Conservation (phyloP, 305 asterid species). For the Fraxinus baroniana region DNA sequence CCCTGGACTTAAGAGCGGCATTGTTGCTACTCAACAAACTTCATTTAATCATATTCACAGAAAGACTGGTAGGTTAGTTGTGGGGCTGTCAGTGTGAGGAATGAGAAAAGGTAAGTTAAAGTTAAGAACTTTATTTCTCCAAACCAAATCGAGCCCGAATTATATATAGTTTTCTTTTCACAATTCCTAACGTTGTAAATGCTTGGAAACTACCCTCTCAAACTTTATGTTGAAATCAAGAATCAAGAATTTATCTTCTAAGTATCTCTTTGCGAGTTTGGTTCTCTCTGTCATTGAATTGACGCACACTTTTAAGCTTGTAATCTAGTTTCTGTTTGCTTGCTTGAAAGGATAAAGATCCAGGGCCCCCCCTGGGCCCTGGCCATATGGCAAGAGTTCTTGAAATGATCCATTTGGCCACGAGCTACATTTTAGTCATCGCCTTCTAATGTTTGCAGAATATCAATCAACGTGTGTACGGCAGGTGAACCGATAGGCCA, state of each 20-base stretch:
- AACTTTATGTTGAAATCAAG: not conserved
- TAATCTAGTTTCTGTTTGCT: constrained; percentile 10
- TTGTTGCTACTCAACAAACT: not conserved
- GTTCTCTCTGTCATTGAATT: not conserved
- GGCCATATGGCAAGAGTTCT: not conserved
- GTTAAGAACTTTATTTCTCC: not conserved
- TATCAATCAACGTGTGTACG: constrained; percentile 19
- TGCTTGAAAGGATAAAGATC: not conserved
- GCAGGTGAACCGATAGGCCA: constrained; percentile 16
- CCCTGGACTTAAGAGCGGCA: not conserved
- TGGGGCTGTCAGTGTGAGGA: not conserved
- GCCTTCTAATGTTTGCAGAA: not conserved
- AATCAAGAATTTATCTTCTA: not conserved
- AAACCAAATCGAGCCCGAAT: not conserved
- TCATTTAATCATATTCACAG: not conserved
- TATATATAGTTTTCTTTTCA: not conserved
- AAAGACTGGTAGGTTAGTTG: not conserved
- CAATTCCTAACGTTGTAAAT: not conserved
- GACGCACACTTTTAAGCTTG: not conserved
- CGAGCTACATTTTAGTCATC: not conserved
- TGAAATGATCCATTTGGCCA: not conserved
- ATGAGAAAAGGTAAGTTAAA: not conserved
- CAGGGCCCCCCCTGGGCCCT: too few relatives aligned
- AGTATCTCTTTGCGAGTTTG: not conserved
- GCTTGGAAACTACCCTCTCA: not conserved